Conservation (phyloP, 805 yeast genomes). For the Clavispora fructus region DNA sequence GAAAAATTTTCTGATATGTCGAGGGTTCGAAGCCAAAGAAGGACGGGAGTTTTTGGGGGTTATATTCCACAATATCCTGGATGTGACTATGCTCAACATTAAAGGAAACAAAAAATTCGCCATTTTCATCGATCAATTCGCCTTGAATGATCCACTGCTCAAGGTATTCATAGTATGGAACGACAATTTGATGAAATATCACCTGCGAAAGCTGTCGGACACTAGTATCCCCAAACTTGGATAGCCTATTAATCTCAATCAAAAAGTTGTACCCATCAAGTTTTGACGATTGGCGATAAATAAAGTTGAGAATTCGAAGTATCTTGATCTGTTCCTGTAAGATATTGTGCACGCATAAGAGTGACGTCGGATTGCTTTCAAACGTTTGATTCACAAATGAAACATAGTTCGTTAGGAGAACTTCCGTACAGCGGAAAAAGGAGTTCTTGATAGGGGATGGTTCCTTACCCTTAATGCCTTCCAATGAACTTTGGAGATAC, state of each 20-base stretch:
- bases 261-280: conserved; percentile 49
- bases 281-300: conserved; percentile 29
- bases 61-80: conserved; percentile 29
- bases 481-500: conserved; percentile 31
- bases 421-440: conserved; percentile 45
- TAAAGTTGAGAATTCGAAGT: conserved; percentile 51
- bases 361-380: conserved; percentile 21
- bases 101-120: conserved; percentile 58
- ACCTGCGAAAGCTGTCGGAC: conserved; percentile 39
- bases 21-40: conserved; percentile 33
- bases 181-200: conserved; percentile 42
- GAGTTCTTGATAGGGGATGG: conserved; percentile 60
- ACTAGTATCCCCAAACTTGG: conserved; percentile 59
- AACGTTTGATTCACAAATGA: conserved; percentile 31
- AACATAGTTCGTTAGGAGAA: conserved; percentile 31
- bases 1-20: conserved; percentile 44
- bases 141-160: conserved; percentile 70
- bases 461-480: conserved; percentile 18
- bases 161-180: conserved; percentile 58
- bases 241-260: conserved; percentile 44
- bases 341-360: conserved; percentile 32
- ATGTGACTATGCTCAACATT: conserved; percentile 24
- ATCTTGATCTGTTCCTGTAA: conserved; percentile 49
- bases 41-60: conserved; percentile 37
- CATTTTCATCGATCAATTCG: conserved; percentile 45